Conservation (phyloP, 2,329 filamentous ascomycete genomes). For the Graphiopsis chlorocephala region DNA sequence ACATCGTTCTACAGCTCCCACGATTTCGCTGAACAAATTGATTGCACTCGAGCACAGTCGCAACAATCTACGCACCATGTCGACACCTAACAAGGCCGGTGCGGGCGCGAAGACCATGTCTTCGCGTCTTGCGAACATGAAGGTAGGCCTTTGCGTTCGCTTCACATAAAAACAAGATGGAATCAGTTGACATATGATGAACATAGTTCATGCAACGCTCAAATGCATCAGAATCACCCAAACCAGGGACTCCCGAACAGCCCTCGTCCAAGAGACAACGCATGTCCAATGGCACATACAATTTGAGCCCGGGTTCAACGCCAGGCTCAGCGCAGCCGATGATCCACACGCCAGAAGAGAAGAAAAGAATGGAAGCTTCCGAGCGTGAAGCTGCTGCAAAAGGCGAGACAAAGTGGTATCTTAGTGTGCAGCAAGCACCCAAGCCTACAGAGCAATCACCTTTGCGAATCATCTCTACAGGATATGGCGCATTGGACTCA, state of each 20-base stretch:
- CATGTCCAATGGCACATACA: constrained; percentile 41
- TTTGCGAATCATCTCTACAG: constrained; percentile 59
- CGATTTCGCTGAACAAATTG: neutral
- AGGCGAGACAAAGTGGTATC: constrained; percentile 73
- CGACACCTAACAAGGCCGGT: constrained; percentile 48
- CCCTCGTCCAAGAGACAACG: constrained; percentile 65
- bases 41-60: neutral
- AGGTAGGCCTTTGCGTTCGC: constrained; percentile 46
- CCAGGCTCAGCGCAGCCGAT: constrained; percentile 61
- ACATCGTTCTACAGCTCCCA: neutral
- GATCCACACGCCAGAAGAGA: constrained; percentile 65
- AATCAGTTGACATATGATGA: neutral
- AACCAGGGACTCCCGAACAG: constrained; percentile 47
- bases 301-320: constrained; percentile 38
- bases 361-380: constrained; percentile 53
- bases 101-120: constrained; percentile 69
- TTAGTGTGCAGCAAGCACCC: constrained; percentile 54
- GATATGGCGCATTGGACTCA: constrained; percentile 53
- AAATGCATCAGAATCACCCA: constrained; percentile 56
- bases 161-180: neutral
- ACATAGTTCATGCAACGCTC: constrained; percentile 84
- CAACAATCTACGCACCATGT: constrained; percentile 17
- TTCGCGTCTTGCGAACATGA: constrained; percentile 86
- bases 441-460: constrained; percentile 38
- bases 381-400: constrained; percentile 60